phyloP scores from a whole-genome alignment of 2,329 filamentous ascomycete species.

The Colletotrichum falcatum region DNA sequence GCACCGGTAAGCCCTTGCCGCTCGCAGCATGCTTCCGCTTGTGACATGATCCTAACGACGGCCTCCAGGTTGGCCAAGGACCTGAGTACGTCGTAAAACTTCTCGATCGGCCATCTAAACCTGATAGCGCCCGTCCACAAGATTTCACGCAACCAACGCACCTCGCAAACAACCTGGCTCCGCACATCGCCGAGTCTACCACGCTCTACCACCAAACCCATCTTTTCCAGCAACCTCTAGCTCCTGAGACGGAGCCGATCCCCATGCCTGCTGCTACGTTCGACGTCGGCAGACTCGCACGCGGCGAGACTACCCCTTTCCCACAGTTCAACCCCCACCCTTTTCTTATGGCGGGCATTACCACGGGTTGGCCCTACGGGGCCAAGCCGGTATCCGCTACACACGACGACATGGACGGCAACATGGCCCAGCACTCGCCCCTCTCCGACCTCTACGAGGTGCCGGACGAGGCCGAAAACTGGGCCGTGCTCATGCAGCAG shows the following conservation, averaged over 20 bases:
- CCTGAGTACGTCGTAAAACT: slow-evolving; percentile 44
- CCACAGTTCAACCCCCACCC: slow-evolving; percentile 15
- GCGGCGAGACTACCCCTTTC: slow-evolving; percentile 9
- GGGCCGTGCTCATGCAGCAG: slow-evolving; percentile 34
- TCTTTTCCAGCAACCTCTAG: slow-evolving; percentile 22
- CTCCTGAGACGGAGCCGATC: slow-evolving; percentile 22
- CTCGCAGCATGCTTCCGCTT: background rate
- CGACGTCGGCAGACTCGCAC: slow-evolving; percentile 24
- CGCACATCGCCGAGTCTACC: slow-evolving; percentile 33
- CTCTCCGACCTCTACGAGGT: slow-evolving; percentile 35
- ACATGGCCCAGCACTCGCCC: slow-evolving; percentile 28
- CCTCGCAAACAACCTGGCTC: slow-evolving; percentile 32
- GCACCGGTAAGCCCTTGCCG: slow-evolving; percentile 32
- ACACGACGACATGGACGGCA: slow-evolving; percentile 32
- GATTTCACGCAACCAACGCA: slow-evolving; percentile 39
- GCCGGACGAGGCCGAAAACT: slow-evolving; percentile 30
- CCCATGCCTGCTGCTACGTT: slow-evolving; percentile 25
- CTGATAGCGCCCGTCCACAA: slow-evolving; percentile 34
- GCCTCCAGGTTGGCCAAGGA: slow-evolving; percentile 41
- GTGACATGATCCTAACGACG: slow-evolving; percentile 18
- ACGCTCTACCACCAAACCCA: slow-evolving; percentile 22
- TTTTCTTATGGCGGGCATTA: slow-evolving; percentile 28
- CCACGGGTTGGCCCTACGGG: slow-evolving; percentile 30
- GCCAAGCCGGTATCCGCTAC: slow-evolving; percentile 33
- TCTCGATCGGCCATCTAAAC: slow-evolving; percentile 42